Percentiles rank a stretch among this genome's conserved stretches.
phyloP scores from a whole-genome alignment of 179 eudicot species.

The Beta macrorhiza region DNA sequence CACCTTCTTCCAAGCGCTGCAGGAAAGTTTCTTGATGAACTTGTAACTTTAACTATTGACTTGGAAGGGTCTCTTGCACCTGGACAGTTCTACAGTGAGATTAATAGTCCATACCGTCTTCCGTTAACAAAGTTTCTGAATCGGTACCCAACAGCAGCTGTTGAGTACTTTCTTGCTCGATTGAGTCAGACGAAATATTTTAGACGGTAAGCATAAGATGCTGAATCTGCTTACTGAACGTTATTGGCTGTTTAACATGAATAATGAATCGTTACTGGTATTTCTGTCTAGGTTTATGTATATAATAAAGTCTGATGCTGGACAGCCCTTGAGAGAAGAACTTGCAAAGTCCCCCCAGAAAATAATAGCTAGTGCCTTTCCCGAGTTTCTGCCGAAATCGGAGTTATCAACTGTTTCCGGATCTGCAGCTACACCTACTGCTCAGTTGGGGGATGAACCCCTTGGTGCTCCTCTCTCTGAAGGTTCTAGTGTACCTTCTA shows the following conservation, averaged over 20 bases:
- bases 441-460: constrained; percentile 55
- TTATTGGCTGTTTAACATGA: constrained; percentile 10
- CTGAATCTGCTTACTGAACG: neutral
- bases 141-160: constrained; percentile 79
- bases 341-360: constrained; percentile 93
- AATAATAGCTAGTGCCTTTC: constrained; percentile 75
- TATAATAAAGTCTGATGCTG: constrained; percentile 93
- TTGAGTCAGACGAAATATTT: constrained; percentile 84
- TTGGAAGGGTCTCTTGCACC: constrained; percentile 91
- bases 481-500: constrained; percentile 48
- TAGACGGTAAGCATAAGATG: constrained; percentile 54
- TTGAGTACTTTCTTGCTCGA: constrained; percentile 96
- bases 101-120: constrained; percentile 94
- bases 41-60: constrained; percentile 93
- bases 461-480: constrained; percentile 55
- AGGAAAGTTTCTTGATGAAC: constrained; percentile 93
- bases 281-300: constrained; percentile 76
- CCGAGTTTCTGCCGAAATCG: constrained; percentile 59
- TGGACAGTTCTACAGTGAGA: constrained; percentile 95
- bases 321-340: constrained; percentile 94
- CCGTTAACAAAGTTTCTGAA: constrained; percentile 94
- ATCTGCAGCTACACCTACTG: constrained; percentile 42
- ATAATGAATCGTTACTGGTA: neutral
- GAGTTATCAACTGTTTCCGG: constrained; percentile 58
- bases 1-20: constrained; percentile 97